Base-by-base conservation (phyloP, 768 basidiomycete genomes). In the Auriscalpium orientale region DNA sequence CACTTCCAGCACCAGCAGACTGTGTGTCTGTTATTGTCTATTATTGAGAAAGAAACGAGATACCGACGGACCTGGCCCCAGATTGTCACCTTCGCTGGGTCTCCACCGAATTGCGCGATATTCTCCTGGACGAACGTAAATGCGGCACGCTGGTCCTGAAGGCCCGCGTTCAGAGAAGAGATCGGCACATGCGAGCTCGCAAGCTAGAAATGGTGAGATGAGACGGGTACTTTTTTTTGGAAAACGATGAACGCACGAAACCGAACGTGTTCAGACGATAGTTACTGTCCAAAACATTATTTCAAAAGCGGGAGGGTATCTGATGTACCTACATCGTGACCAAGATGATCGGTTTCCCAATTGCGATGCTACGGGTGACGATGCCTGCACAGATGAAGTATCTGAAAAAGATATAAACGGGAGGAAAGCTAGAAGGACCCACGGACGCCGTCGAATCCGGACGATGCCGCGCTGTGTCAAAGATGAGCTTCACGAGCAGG, bases 51-150 rank as follows among this genome's bases (percentile, higher is more conserved):
- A 18, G 12, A 9, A 49, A 7, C 28, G 28, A 33, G 34, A 12
- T 1, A 2, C 16, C 10, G 3, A 33, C 58, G 43, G 61, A 77
- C 77, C 65, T 78, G 76, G 7, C 79, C 79, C 77, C 79, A 78
- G 13, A 79, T 76, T 18, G 79, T 79, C 6, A 79, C 77, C 69
- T 82, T 84, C 15, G 68, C 61, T 21, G 78, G 77, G 84, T 61
- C 60, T 4, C 57, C 57, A 8, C 57, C 51, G 22, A 61, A 87
- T 3, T 74, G 71, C 8, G 71, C 74, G 22, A 87, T 82, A 60
- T 87, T 83, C n/a, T 81, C 71, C 58, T 84, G 77, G 6, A 87
- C 68, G 65, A 84, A 88, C 22, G 70, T 61, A 0, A 88, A 65
- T 0, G 84, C 82, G 46, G 73, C 68, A 1, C 75, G 72, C 67